Evolutionary conservation across 2,329 filamentous ascomycete species (phyloP), one percentile per base, ranked within the genome.

Genomic region (Stemphylium beticola): DNA sequence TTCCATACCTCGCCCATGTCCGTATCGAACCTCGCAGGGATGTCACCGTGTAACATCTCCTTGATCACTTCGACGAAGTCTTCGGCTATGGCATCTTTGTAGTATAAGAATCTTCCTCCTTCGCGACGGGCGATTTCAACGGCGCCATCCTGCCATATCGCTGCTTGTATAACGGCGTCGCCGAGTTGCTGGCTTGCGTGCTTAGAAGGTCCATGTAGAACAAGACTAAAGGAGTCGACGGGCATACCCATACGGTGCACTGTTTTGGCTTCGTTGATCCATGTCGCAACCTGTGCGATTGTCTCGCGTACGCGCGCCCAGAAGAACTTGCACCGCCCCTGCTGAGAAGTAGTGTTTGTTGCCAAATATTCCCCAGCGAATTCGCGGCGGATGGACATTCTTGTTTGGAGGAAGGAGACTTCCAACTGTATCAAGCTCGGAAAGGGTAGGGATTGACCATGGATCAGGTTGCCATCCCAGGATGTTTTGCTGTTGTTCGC

Each of bases 181-280:
- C 46, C 18, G 6, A 49, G 37, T 17, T 33, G 46, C 29, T 49
- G 26, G 36, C 46, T 49, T 11, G 46, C 46, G n/a, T 33, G 15
- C 9, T 14, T 11, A n/a, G 37, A 22, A 9, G 46, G 46, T 9
- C 46, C 46, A 10, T 49, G 37, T 6, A 49, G 26, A 20, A 49
- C 17, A 17, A 49, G 24, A 26, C 24, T 12, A 15, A 49, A 49
- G 36, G 46, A 49, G 0, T 3, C 29, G 18, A 17, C 12, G 0
- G 26, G 46, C 46, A 49, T 49, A n/a, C 46, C 46, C 14, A 49
- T 32, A 10, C 8, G 10, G 12, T 14, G 20, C 3, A 49, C 17
- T 17, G 34, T 15, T 26, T 41, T 49, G 17, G 37, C 18, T 14
- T 49, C 46, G 7, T 10, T 4, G 12, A 49, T 40, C 46, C 37